phyloP scores from a whole-genome alignment of 345 rosid species.

The Melastoma malabathricum region DNA sequence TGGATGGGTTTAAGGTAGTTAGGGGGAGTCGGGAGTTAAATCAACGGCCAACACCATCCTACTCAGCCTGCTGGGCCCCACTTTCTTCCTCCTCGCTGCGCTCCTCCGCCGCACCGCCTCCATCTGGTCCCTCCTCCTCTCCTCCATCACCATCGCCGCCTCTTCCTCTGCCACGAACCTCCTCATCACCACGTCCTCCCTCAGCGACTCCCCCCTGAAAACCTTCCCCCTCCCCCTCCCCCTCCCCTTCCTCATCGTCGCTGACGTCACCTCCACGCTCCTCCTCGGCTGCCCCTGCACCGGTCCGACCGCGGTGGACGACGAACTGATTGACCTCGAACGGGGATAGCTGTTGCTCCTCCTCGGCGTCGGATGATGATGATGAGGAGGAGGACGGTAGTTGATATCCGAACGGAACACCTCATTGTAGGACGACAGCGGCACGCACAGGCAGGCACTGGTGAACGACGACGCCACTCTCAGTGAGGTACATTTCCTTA shows the following conservation, averaged over 20 bases:
- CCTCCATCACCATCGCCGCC: constrained; percentile 81
- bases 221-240: constrained; percentile 32
- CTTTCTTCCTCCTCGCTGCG: constrained; percentile 49
- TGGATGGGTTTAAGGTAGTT: no score
- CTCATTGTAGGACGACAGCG: constrained; percentile 80
- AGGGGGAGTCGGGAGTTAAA: not conserved
- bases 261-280: constrained; percentile 3
- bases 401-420: constrained; percentile 48
- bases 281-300: constrained; percentile 40
- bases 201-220: constrained; percentile 83
- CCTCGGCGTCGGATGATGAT: constrained; percentile 17
- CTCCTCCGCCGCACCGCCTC: constrained; percentile 65
- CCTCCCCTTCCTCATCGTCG: not conserved
- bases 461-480: constrained; percentile 73
- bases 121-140: constrained; percentile 67
- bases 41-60: constrained; percentile 54
- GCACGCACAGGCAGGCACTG: constrained; percentile 78
- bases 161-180: constrained; percentile 90
- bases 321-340: constrained; percentile 28
- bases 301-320: not conserved
- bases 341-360: constrained; percentile 85
- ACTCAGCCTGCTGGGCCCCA: constrained; percentile 86
- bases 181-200: constrained; percentile 77
- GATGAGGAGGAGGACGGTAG: no score
- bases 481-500: constrained; percentile 63